Base-by-base conservation (phyloP, 129 eudicot genomes). In the Ambrosia artemisiifolia region DNA sequence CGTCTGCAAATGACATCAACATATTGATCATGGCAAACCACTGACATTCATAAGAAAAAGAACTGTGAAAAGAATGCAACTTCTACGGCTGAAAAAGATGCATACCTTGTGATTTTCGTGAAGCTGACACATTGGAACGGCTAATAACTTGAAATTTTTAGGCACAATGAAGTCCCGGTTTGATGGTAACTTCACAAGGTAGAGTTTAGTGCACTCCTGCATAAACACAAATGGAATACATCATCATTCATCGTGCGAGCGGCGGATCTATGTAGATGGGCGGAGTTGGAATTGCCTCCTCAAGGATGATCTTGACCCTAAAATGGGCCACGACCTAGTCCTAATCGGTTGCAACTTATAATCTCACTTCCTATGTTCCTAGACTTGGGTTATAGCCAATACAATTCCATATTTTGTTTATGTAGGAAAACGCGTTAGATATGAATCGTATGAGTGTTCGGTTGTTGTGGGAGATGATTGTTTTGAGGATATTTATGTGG, bases 161-260 rank as follows among this genome's bases (percentile, higher is more conserved):
- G 96, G 96, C 36, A 92, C 96, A 34, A 78, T 34, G 65, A 92
- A 86, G 68, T 78, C 91, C 53, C 72, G 76, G 62, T 81, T 88
- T 14, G 69, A 81, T 16, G 91, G 96, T 67, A 92, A 79, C 83
- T 83, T 92, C 60, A 92, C 96, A 60, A 92, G 88, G 76, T 75
- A 92, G 63, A 92, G 83, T 75, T 92, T 92, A 54, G 75, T 83
- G 71, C 97, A 92, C 72, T 92, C 96, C 97, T 92, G 70, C 73
- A 76, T 49, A 66, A 19, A 73, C 17, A 32, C 72, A 28, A 32
- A 70, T 13, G 2, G 19, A 56, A 17, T 7, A 55, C 8, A 72
- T 24, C 3, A 13, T 11, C 40, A n/a, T 34, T 50, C 4, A 16
- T 67, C 40, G 62, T 35, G 50, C 8, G 33, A 19, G 11, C n/a